Evolutionary conservation across 768 basidiomycete species (phyloP).

Genomic region (Collybiopsis confluens): DNA sequence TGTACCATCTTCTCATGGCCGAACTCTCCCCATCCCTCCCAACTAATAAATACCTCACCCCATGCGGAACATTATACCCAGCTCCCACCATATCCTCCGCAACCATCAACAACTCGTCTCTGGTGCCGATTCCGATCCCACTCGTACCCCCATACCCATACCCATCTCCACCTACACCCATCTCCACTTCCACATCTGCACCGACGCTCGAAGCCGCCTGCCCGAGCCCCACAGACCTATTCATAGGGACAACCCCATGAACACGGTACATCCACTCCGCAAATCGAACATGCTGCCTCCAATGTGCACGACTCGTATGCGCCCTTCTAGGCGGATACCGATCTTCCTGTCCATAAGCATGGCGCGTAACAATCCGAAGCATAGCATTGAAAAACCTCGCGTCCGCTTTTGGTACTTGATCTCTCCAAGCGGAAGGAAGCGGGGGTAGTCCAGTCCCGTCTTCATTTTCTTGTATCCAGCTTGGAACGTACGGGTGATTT

Average conservation of each 20-base stretch:
- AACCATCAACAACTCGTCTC: constrained; percentile 31
- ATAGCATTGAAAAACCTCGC: constrained; percentile 67
- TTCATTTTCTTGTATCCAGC: too few relatives aligned
- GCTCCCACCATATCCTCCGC: constrained; percentile 32
- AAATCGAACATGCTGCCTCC: constrained; percentile 20
- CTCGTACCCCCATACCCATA: too few relatives aligned
- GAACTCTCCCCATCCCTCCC: constrained; percentile 18
- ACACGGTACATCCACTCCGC: constrained; percentile 24
- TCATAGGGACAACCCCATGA: constrained; percentile 18
- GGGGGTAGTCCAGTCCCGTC: constrained; percentile 11
- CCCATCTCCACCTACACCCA: too few relatives aligned
- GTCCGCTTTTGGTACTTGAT: constrained; percentile 44
- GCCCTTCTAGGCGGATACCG: neutral
- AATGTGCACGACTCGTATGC: neutral
- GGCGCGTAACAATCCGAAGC: constrained; percentile 37
- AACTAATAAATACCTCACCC: constrained; percentile 34
- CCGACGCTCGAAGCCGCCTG: too few relatives aligned
- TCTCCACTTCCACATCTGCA: too few relatives aligned
- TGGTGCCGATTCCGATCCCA: too few relatives aligned
- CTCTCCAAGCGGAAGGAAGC: constrained; percentile 8
- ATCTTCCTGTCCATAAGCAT: constrained; percentile 6
- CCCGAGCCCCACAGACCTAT: constrained; percentile 23
- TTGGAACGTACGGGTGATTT: too few relatives aligned
- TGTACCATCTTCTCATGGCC: neutral
- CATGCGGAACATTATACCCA: constrained; percentile 37